These are phyloP conservation scores for Cyamopsis tetragonoloba DNA, from an alignment of 306 rosid species.

Conservation along the genomic window DNA sequence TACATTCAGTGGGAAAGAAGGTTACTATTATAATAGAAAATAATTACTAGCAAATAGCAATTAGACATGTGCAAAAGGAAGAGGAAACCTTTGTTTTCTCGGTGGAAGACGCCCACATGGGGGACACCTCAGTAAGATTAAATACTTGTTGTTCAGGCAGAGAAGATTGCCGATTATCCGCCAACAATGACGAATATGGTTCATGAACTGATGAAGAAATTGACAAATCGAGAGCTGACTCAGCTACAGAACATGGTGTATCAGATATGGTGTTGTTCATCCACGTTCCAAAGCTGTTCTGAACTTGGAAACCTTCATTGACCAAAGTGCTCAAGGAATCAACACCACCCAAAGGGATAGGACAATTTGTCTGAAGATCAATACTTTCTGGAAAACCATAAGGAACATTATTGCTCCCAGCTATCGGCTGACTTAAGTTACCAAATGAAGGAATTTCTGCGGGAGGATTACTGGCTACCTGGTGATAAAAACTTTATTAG, in stretches of 20 bases:
- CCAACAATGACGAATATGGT: constrained; percentile 37
- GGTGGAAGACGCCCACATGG: constrained; percentile 76
- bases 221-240: constrained; percentile 44
- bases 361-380: constrained; percentile 30
- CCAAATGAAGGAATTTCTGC: constrained; percentile 39
- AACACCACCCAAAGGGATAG: constrained; percentile 27
- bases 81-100: constrained; percentile 87
- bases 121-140: constrained; percentile 74
- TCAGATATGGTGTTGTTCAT: constrained; percentile 44
- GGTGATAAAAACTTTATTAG: constrained; percentile 22
- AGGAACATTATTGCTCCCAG: constrained; percentile 21
- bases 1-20: background rate
- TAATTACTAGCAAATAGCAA: constrained; percentile 7
- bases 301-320: constrained; percentile 59
- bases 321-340: constrained; percentile 40
- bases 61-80: constrained; percentile 13
- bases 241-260: constrained; percentile 42
- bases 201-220: constrained; percentile 40
- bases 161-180: constrained; percentile 46
- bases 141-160: constrained; percentile 64
- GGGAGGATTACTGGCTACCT: constrained; percentile 42
- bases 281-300: constrained; percentile 91
- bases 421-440: constrained; percentile 31
- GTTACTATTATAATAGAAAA: background rate
- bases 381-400: constrained; percentile 30